Evolutionary conservation across 257 asterid genomes (phyloP).

Genomic region (Salvia miltiorrhiza): DNA sequence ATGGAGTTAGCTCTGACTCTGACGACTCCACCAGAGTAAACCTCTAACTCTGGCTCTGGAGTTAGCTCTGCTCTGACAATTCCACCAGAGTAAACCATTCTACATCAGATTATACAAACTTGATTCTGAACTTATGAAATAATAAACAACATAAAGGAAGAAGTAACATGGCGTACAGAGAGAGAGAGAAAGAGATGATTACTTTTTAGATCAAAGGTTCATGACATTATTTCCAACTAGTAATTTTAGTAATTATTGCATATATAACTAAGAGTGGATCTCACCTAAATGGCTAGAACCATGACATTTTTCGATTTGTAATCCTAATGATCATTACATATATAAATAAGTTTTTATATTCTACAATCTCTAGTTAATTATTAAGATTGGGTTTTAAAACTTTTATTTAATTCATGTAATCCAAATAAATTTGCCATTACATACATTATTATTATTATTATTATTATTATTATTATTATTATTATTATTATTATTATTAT

Average conservation of each 20-base stretch:
- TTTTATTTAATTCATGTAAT: not conserved
- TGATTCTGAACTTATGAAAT: too few species aligned
- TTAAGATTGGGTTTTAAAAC: not conserved
- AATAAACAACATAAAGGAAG: too few species aligned
- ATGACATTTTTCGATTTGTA: not conserved
- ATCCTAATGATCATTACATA: not conserved
- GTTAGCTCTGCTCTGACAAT: too few species aligned
- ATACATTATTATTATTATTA: too few species aligned
- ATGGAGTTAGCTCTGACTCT: too few species aligned
- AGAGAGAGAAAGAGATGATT: not conserved
- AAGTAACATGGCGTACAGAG: not conserved
- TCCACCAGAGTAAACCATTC: too few species aligned
- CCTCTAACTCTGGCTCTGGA: too few species aligned
- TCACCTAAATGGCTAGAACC: not conserved
- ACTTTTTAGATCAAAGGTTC: not conserved
- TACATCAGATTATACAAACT: too few species aligned
- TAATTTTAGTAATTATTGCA: not conserved
- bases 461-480: too few species aligned
- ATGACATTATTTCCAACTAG: not conserved
- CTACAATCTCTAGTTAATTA: not conserved
- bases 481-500: too few species aligned
- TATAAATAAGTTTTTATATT: not conserved
- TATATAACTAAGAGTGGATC: not conserved
- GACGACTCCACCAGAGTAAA: too few species aligned
- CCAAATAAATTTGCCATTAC: too few species aligned